Evolutionary conservation across 495 filamentous ascomycete genomes (phyloP).

Genomic region (Hyphodiscus hymeniophilus): DNA sequence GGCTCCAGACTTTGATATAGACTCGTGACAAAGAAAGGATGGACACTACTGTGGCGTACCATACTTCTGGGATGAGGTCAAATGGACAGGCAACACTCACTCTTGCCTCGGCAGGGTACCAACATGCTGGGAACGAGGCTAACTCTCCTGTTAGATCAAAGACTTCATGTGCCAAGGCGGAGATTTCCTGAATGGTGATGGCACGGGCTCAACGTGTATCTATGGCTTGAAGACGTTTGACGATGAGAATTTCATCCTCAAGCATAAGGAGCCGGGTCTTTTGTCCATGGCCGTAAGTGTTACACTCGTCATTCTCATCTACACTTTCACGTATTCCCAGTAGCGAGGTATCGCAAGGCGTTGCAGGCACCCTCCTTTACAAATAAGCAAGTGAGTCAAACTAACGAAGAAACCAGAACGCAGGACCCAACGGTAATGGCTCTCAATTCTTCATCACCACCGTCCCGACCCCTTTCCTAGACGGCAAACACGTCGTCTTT

Average conservation of each 20-base stretch:
- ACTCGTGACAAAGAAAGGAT: too few species aligned
- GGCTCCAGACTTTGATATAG: too few species aligned
- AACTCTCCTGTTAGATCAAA: constrained; percentile 58
- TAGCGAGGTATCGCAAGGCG: neutral
- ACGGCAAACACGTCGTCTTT: constrained; percentile 93
- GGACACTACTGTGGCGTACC: too few species aligned
- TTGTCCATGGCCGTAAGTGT: constrained; percentile 85
- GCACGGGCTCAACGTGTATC: constrained; percentile 80
- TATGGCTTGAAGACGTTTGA: constrained; percentile 77
- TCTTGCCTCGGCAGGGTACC: neutral
- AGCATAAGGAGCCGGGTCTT: constrained; percentile 70
- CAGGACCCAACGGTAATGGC: constrained; percentile 88
- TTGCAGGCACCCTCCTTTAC: too few species aligned
- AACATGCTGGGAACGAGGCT: constrained; percentile 2
- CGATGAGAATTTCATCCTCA: constrained; percentile 82
- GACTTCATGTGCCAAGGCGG: constrained; percentile 96
- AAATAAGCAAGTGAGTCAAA: too few species aligned
- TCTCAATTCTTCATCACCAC: constrained; percentile 97
- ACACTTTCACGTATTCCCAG: neutral
- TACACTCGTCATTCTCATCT: neutral
- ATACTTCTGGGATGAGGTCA: neutral
- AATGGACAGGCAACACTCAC: too few species aligned
- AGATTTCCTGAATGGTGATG: constrained; percentile 92
- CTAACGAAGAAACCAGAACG: constrained; percentile 51
- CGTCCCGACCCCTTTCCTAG: constrained; percentile 76